These are phyloP conservation scores for Arbutus unedo DNA, from an alignment of 148 eudicot species.

Conservation along the genomic window DNA sequence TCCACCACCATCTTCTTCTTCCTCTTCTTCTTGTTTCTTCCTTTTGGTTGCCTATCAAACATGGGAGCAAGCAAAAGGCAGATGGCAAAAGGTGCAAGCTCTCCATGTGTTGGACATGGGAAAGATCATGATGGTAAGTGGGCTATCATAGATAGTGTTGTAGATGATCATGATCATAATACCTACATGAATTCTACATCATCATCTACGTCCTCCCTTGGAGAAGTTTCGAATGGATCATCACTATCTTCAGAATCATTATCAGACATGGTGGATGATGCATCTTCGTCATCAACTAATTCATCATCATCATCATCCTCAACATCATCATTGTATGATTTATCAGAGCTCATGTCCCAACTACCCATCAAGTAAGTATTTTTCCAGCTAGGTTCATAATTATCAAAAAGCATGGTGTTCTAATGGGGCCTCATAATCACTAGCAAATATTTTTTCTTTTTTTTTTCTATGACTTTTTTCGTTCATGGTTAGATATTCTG, in stretches of 20 bases:
- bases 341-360: slow-evolving; percentile 64
- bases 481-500: not conserved
- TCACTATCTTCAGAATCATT: slow-evolving; percentile 28
- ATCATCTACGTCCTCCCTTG: slow-evolving; percentile 30
- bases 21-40: not conserved
- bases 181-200: slow-evolving; percentile 6
- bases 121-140: slow-evolving; percentile 21
- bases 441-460: not conserved
- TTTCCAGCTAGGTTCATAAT: not conserved
- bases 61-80: slow-evolving; percentile 39
- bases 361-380: slow-evolving; percentile 83
- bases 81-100: slow-evolving; percentile 25
- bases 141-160: slow-evolving; percentile 21
- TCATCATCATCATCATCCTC: slow-evolving; percentile 30
- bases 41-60: not conserved
- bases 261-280: slow-evolving; percentile 67
- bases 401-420: not conserved
- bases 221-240: slow-evolving; percentile 43
- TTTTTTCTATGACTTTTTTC: not conserved
- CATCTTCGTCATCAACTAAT: slow-evolving; percentile 34
- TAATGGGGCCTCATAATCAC: not conserved
- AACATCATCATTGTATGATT: slow-evolving; percentile 42
- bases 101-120: slow-evolving; percentile 20
- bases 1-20: no score
- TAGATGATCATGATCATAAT: slow-evolving; percentile 21